These are phyloP conservation scores for Leccinellum rugosiceps DNA, from an alignment of 768 basidiomycete genomes.

Conservation along the genomic window DNA sequence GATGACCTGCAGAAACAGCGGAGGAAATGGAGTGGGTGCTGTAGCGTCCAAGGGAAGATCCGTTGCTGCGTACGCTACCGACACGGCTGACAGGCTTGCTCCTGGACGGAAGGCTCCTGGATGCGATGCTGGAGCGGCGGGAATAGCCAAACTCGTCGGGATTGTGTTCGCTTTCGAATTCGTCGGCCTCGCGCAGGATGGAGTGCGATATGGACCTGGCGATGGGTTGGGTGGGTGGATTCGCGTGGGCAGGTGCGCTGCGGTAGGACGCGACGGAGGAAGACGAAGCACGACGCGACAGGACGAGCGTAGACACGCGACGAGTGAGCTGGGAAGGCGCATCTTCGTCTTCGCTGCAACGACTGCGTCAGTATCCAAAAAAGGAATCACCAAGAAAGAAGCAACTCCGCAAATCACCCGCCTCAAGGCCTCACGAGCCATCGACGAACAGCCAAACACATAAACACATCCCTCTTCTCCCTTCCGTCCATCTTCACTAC, in stretches of 20 bases:
- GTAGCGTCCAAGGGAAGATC: constrained; percentile 24
- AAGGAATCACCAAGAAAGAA: constrained; percentile 9
- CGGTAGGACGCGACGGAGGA: constrained; percentile 36
- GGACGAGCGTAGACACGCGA: constrained; percentile 55
- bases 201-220: constrained; percentile 28
- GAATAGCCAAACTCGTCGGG: constrained; percentile 27
- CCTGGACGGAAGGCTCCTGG: constrained; percentile 23
- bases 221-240: constrained; percentile 14
- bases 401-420: constrained; percentile 9
- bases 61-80: constrained; percentile 17
- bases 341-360: constrained; percentile 65
- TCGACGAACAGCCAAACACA: constrained; percentile 11
- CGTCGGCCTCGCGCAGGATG: constrained; percentile 31
- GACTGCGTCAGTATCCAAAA: neutral
- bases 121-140: constrained; percentile 8
- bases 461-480: neutral
- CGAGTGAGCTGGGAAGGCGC: constrained; percentile 65
- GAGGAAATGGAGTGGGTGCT: constrained; percentile 24
- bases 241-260: constrained; percentile 14
- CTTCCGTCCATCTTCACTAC: neutral
- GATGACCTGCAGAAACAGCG: neutral
- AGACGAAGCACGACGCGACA: constrained; percentile 44
- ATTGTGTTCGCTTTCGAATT: constrained; percentile 6
- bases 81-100: constrained; percentile 21
- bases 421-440: neutral